Percentiles rank a stretch among this genome's conserved stretches.
phyloP scores from a whole-genome alignment of 2,329 filamentous ascomycete species.

The Botrytis paeoniae region DNA sequence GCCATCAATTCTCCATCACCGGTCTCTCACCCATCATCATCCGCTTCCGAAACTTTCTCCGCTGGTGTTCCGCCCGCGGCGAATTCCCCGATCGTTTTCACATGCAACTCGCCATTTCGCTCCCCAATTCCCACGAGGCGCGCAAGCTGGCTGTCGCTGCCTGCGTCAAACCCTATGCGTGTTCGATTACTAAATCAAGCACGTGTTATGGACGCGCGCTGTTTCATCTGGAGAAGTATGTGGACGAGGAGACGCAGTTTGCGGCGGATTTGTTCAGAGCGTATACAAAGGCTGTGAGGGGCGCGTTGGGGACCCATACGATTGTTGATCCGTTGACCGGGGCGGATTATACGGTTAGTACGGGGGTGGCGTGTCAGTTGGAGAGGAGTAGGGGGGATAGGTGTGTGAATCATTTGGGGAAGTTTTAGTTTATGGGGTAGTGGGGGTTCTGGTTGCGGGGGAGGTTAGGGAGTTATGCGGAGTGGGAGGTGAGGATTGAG shows the following conservation, averaged over 20 bases:
- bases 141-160: background rate
- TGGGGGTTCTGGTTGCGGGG: too few relatives aligned
- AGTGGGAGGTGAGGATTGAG: background rate
- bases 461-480: background rate
- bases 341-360: background rate
- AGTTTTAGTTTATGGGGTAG: background rate
- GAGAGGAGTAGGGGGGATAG: background rate
- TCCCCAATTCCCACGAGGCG: background rate
- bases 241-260: conserved; percentile 23
- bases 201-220: background rate
- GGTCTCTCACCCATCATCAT: background rate
- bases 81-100: background rate
- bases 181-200: background rate
- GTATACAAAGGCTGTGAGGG: conserved; percentile 5
- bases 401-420: background rate
- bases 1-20: conserved; percentile 29
- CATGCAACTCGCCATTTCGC: background rate
- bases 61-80: background rate
- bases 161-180: background rate
- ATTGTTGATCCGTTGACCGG: conserved; percentile 2
- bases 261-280: conserved; percentile 19
- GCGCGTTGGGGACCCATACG: background rate
- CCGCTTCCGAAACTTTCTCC: background rate
- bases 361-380: background rate
- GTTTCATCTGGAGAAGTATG: conserved; percentile 18